Evolutionary conservation across 768 basidiomycete species (phyloP), one percentile per base, ranked within the genome.

Genomic region (Lactarius akahatsu): DNA sequence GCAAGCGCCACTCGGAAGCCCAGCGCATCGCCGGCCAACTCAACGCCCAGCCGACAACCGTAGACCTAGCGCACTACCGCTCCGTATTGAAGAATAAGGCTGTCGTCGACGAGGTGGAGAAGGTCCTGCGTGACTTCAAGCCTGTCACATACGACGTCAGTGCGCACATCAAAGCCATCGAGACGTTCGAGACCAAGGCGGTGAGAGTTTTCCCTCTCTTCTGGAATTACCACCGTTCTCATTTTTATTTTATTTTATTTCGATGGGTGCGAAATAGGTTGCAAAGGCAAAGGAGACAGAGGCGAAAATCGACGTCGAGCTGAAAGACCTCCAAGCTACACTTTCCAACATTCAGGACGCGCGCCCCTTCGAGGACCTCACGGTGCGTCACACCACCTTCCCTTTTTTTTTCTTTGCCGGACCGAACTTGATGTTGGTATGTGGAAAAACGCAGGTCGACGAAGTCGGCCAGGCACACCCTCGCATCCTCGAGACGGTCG

Each of bases 281-380:
- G 86, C 83, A 58, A 92, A 90, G 71, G 96, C 97, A 63, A 83
- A 92, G 79, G 90, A 91, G 78, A 96, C 96, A 13, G 88, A 91
- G 70, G 78, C 85, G 72, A 93, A 96, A 81, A 94, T 98, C 72
- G 90, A 96, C 68, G 79, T 87, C 52, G 96, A 98, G 79, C 83
- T 98, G 72, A 86, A 90, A 77, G 88, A 93, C 73, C 90, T 99
- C 71, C 89, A 94, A 78, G 87, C 86, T 52, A 98, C 97, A 32
- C 89, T 98, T 68, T 88, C 90, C 71, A 97, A 99, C 85, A 98
- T 99, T 68, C 91, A 98, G 81, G 88, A 96, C 60, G 95, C 96
- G 52, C 90, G 97, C 79, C 92, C 96, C 9, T 97, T 99, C 80
- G 95, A 98, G 76, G 92, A 98, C 73, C 84, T 99, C 71, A 96